Conservation (phyloP, 352 stramenopile species). For the Phytophthora fragariae region DNA sequence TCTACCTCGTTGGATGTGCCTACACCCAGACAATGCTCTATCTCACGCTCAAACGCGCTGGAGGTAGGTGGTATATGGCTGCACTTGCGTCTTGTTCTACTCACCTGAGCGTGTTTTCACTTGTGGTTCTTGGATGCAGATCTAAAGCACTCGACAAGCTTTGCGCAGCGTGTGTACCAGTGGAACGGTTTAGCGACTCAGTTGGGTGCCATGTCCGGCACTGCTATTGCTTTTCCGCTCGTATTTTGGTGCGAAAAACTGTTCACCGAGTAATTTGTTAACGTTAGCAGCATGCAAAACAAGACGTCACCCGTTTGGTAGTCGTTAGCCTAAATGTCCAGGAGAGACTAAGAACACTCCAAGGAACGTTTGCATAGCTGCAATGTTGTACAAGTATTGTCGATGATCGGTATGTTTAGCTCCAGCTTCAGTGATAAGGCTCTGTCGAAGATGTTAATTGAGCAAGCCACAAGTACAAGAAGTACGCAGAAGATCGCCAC, state of each 20-base stretch:
- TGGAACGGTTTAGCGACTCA: slow-evolving; percentile 76
- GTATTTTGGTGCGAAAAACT: slow-evolving; percentile 66
- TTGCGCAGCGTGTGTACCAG: slow-evolving; percentile 65
- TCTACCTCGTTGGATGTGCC: slow-evolving; percentile 63
- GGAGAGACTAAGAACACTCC: too few species aligned
- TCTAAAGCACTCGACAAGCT: slow-evolving; percentile 35
- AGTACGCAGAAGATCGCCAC: background rate
- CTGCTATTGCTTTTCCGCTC: slow-evolving; percentile 69
- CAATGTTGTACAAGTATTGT: too few species aligned
- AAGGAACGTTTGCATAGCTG: too few species aligned
- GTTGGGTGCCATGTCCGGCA: slow-evolving; percentile 68
- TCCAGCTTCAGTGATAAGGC: too few species aligned
- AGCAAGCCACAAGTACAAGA: too few species aligned
- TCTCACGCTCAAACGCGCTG: slow-evolving; percentile 67
- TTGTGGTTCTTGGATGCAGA: slow-evolving; percentile 23
- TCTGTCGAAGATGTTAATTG: too few species aligned
- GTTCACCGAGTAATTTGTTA: slow-evolving; percentile 34
- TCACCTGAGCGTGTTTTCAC: background rate
- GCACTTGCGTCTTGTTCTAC: background rate
- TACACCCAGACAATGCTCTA: slow-evolving; percentile 86
- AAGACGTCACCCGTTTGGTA: too few species aligned
- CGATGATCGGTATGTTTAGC: too few species aligned
- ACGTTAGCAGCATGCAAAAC: too few species aligned
- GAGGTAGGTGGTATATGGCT: slow-evolving; percentile 24
- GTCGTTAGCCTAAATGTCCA: too few species aligned